Evolutionary conservation across 148 eudicot species (phyloP), one percentile per base, ranked within the genome.

Genomic region (Diospyros kaki): DNA sequence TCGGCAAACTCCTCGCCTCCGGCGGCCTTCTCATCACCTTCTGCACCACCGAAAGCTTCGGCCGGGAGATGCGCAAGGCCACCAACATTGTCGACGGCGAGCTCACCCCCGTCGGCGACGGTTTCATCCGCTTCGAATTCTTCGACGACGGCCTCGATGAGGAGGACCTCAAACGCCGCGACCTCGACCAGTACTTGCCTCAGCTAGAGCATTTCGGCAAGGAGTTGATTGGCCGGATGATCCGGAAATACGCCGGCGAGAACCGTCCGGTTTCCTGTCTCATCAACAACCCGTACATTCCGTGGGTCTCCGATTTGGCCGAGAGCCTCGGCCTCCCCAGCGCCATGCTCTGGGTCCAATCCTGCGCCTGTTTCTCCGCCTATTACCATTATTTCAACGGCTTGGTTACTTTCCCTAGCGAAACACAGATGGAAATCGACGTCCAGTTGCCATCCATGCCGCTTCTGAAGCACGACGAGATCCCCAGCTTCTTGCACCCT

Each of bases 281-380:
- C 1, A 80, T 92, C 61, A 87, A 86, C 83, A 92, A 89, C 75
- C 91, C 94, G 0, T 92, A 88, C 62, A 76, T 90, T 7, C 94
- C 97, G 0, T 92, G 95, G 97, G 97, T 85, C 5, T 84, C 89
- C 13, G 97, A 92, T 42, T 89, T 92, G 38, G 97, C 97, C 0
- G 88, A 83, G 17, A 76, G 64, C 18, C 66, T 87, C 2, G 86
- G 84, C 0, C 55, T 92, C 40, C 94, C 89, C 0, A 78, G 81
- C 46, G 97, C 93, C 0, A 78, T 88, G 86, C 78, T 93, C 4
- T 93, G 98, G 98, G 87, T 88, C 4, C 98, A 91, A 59, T 88
- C 96, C 0, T 85, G 87, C 41, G 93, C 94, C 8, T 85, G 88
- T 45, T 93, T 90, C 43, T 48, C 88, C 0, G 75, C 89, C 1